These are phyloP conservation scores for Berberis vulgaris DNA, from an alignment of 164 flowering plant genomes.

Conservation along the genomic window DNA sequence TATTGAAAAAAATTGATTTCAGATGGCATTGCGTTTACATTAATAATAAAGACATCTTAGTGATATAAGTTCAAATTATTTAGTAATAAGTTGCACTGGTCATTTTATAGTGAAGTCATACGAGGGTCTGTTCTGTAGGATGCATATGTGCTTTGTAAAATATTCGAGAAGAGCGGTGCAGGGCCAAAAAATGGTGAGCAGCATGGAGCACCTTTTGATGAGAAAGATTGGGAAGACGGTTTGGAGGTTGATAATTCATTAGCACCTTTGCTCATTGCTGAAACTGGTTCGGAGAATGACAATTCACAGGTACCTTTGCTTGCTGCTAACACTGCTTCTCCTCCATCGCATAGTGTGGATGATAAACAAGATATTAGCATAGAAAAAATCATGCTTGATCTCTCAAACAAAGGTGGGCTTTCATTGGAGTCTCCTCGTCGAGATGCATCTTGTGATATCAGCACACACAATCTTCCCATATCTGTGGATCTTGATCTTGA, in stretches of 20 bases:
- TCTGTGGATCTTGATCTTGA: constrained; percentile 5
- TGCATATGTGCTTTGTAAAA: constrained; percentile 56
- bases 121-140: constrained; percentile 32
- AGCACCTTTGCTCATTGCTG: constrained; percentile 8
- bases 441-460: not conserved
- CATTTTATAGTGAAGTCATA: not conserved
- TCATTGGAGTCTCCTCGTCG: constrained; percentile 12
- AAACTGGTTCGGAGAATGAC: not conserved
- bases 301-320: no score
- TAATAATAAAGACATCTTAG: no score
- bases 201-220: constrained; percentile 72
- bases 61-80: no score
- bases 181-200: constrained; percentile 91
- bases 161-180: constrained; percentile 63
- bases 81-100: no score
- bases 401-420: constrained; percentile 5
- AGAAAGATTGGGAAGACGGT: constrained; percentile 69
- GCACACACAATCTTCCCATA: constrained; percentile 1
- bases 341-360: constrained; percentile 1
- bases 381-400: not conserved
- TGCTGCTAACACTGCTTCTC: no score
- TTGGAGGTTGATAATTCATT: constrained; percentile 5
- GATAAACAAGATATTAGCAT: constrained; percentile 1
- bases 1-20: no score
- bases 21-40: no score